Conservation (phyloP, 257 asterid species). For the Penstemon barbatus region DNA sequence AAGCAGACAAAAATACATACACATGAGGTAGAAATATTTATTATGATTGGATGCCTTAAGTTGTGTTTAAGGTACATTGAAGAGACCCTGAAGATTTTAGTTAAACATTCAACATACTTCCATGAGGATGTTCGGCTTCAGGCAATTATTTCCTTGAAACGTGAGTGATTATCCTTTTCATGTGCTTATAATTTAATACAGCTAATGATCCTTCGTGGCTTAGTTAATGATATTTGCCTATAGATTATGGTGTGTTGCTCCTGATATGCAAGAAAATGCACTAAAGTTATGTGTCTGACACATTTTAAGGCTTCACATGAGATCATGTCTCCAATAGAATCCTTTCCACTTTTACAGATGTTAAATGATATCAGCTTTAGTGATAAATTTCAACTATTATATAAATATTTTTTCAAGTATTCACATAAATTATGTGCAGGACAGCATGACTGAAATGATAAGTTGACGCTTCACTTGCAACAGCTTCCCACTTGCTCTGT, state of each 20-base stretch:
- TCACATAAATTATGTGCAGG: slow-evolving; percentile 12
- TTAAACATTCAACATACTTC: slow-evolving; percentile 81
- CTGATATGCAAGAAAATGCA: slow-evolving; percentile 13
- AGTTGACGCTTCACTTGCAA: slow-evolving; percentile 13
- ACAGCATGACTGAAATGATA: background rate
- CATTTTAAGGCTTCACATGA: slow-evolving; percentile 1
- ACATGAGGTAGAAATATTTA: background rate
- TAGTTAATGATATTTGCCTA: slow-evolving; percentile 21
- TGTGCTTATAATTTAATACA: slow-evolving; percentile 6
- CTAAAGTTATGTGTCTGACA: background rate
- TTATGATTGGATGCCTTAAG: slow-evolving; percentile 49
- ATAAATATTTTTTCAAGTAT: slow-evolving; percentile 10
- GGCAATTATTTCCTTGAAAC: slow-evolving; percentile 81
- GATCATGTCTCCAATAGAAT: slow-evolving; percentile 11
- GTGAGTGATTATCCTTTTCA: slow-evolving; percentile 48
- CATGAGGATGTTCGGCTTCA: slow-evolving; percentile 98
- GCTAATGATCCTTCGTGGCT: slow-evolving; percentile 18
- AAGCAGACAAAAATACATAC: background rate
- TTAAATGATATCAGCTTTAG: slow-evolving; percentile 10
- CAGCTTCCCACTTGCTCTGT: slow-evolving; percentile 15
- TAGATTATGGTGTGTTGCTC: background rate
- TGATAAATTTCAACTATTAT: background rate
- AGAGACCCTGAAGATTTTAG: slow-evolving; percentile 80
- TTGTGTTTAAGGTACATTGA: slow-evolving; percentile 72
- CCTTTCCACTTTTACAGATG: slow-evolving; percentile 9